phyloP scores from a whole-genome alignment of 2,329 filamentous ascomycete species.

The Penicillium sp. region DNA sequence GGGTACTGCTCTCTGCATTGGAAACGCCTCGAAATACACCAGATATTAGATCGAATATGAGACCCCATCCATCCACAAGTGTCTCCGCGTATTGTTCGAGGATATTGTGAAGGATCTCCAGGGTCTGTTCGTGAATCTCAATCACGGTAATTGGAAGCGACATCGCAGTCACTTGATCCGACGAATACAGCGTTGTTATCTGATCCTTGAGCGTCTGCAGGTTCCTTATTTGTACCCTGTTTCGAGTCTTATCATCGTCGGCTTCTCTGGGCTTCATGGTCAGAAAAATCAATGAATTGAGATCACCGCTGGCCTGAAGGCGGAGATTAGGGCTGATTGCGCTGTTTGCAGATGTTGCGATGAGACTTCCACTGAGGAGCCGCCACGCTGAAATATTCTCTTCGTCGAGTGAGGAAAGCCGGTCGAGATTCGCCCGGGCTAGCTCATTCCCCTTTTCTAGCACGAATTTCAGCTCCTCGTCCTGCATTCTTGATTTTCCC shows the following conservation, averaged over 20 bases:
- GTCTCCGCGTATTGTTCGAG: slow-evolving; percentile 87
- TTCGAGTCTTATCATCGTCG: slow-evolving; percentile 50
- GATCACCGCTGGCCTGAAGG: slow-evolving; percentile 62
- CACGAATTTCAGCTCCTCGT: slow-evolving; percentile 55
- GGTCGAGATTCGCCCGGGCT: slow-evolving; percentile 71
- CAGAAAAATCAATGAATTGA: slow-evolving; percentile 50
- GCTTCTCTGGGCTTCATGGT: slow-evolving; percentile 45
- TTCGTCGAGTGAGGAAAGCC: slow-evolving; percentile 67
- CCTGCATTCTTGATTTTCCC: slow-evolving; percentile 45
- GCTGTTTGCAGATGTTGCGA: slow-evolving; percentile 47
- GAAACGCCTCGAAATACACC: slow-evolving; percentile 68
- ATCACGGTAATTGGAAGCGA: slow-evolving; percentile 66
- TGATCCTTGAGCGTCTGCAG: slow-evolving; percentile 67
- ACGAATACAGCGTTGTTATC: slow-evolving; percentile 59
- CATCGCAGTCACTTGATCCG: slow-evolving; percentile 57
- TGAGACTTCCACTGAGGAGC: slow-evolving; percentile 60
- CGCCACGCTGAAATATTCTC: slow-evolving; percentile 74
- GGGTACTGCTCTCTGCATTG: slow-evolving; percentile 35
- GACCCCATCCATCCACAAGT: slow-evolving; percentile 79
- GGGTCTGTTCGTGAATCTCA: slow-evolving; percentile 76
- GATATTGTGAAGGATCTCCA: slow-evolving; percentile 78
- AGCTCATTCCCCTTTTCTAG: slow-evolving; percentile 74
- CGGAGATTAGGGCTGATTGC: slow-evolving; percentile 44
- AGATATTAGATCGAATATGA: slow-evolving; percentile 81
- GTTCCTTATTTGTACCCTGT: slow-evolving; percentile 70